A percentile compares a stretch with the other conserved stretches of the same genome.
Evolutionary conservation across 225 moss, liverwort and hornwort genomes (phyloP).

Genomic region (Bryum argenteum): DNA sequence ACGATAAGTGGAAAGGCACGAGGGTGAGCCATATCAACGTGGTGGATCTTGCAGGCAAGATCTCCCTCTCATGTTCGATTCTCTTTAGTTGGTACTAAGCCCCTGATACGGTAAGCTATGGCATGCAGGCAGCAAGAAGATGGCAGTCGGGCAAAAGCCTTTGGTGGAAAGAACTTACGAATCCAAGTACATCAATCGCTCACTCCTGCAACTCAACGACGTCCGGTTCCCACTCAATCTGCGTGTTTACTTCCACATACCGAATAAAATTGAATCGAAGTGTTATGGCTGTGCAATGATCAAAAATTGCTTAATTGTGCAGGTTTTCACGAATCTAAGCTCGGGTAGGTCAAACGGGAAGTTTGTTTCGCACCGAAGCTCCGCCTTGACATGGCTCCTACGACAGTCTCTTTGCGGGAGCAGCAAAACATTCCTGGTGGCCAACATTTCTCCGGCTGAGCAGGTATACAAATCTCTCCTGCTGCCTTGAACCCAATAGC

Average conservation of each 20-base stretch:
- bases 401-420: constrained; percentile 59
- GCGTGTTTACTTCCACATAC: constrained; percentile 4
- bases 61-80: neutral
- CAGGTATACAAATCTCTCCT: constrained; percentile 39
- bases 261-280: neutral
- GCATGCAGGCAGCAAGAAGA: constrained; percentile 67
- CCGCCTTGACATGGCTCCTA: constrained; percentile 70
- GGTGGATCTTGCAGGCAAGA: constrained; percentile 69
- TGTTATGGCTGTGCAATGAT: neutral
- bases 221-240: constrained; percentile 42
- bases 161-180: constrained; percentile 65
- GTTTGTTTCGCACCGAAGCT: constrained; percentile 67
- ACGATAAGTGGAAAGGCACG: constrained; percentile 29
- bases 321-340: constrained; percentile 69
- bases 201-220: constrained; percentile 72
- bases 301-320: constrained; percentile 19
- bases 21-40: constrained; percentile 58
- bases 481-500: neutral
- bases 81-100: constrained; percentile 3
- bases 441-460: constrained; percentile 78
- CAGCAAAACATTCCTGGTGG: constrained; percentile 63
- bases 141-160: constrained; percentile 48
- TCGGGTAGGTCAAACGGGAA: constrained; percentile 48
- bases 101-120: neutral
- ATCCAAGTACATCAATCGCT: constrained; percentile 70